These are phyloP conservation scores for Aspergillus thermomutatus DNA, from an alignment of 2,329 filamentous ascomycete genomes.

Conservation along the genomic window DNA sequence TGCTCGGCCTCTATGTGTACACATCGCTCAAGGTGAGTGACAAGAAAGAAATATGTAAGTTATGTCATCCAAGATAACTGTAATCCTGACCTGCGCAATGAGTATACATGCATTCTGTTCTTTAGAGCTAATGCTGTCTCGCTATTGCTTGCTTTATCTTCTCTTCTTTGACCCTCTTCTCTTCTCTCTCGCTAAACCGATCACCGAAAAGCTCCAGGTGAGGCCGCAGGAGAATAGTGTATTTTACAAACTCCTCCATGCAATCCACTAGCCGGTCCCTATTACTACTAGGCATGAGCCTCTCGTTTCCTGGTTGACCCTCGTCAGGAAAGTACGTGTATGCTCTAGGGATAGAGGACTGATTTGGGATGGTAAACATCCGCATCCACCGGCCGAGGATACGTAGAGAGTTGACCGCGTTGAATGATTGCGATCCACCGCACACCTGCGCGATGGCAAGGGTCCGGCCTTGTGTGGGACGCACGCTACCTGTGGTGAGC, in stretches of 20 bases:
- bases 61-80: too few species aligned
- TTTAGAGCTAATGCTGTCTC: too few species aligned
- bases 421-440: constrained; percentile 65
- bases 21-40: too few species aligned
- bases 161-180: too few species aligned
- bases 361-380: constrained; percentile 66
- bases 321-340: constrained; percentile 62
- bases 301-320: constrained; percentile 43
- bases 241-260: constrained; percentile 70
- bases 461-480: constrained; percentile 64
- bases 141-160: too few species aligned
- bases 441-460: constrained; percentile 61
- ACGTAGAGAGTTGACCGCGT: constrained; percentile 62
- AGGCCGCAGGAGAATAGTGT: constrained; percentile 62
- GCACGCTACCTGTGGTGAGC: constrained; percentile 57
- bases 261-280: constrained; percentile 61
- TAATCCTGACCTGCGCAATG: too few species aligned
- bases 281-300: constrained; percentile 55
- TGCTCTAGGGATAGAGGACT: constrained; percentile 61
- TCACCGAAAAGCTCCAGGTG: constrained; percentile 61
- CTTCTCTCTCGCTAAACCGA: constrained; percentile 58
- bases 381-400: constrained; percentile 67
- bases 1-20: too few species aligned
- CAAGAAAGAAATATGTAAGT: too few species aligned
- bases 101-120: too few species aligned